phyloP scores from a whole-genome alignment of 169 alveolate genomes.

The Plasmodium vinckei region DNA sequence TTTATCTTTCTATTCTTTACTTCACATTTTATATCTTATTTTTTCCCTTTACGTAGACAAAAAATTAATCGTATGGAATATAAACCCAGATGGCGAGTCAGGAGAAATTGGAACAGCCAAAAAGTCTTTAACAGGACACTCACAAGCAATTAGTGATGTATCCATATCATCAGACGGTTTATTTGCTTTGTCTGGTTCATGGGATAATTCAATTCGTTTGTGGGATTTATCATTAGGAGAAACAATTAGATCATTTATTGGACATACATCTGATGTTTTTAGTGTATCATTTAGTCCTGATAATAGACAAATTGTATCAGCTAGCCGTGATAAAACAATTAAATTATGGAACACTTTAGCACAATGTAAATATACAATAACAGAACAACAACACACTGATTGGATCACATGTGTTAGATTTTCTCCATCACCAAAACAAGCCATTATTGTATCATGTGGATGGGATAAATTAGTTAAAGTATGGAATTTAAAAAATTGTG shows the following conservation, averaged over 20 bases:
- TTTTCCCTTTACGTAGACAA: constrained; percentile 77
- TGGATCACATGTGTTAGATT: constrained; percentile 98
- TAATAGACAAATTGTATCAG: constrained; percentile 98
- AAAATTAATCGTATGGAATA: constrained; percentile 88
- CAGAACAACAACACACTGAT: constrained; percentile 95
- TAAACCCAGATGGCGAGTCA: constrained; percentile 83
- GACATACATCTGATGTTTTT: constrained; percentile 95
- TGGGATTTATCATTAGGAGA: constrained; percentile 94
- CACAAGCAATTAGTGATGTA: constrained; percentile 94
- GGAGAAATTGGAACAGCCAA: constrained; percentile 89
- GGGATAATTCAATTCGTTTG: constrained; percentile 93
- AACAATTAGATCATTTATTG: constrained; percentile 93
- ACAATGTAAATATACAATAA: constrained; percentile 96
- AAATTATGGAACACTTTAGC: constrained; percentile 99
- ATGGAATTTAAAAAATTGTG: constrained; percentile 95
- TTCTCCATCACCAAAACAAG: constrained; percentile 96
- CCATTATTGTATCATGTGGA: constrained; percentile 97
- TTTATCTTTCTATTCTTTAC: neutral
- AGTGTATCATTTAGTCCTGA: constrained; percentile 98
- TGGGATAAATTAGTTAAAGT: constrained; percentile 98
- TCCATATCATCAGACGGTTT: constrained; percentile 95
- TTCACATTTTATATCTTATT: neutral
- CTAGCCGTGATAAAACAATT: constrained; percentile 97
- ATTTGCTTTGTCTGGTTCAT: constrained; percentile 95
- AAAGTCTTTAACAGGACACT: constrained; percentile 92